These are phyloP conservation scores for Artemisia princeps DNA, from an alignment of 140 eudicot genomes.

Conservation along the genomic window DNA sequence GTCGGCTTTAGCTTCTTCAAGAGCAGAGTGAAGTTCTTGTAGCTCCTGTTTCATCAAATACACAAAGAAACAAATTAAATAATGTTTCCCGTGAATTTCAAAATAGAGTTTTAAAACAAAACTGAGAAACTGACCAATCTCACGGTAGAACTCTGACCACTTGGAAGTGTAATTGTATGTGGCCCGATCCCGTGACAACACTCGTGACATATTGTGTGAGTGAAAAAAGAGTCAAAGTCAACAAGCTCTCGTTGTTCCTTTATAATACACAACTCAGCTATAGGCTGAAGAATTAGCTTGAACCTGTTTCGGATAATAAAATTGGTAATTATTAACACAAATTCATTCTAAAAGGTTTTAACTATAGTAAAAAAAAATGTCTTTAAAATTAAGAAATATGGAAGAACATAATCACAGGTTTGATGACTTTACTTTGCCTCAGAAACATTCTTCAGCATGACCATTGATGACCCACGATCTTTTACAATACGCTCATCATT, in stretches of 20 bases:
- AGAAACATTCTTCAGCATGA: constrained; percentile 86
- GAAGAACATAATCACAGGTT: constrained; percentile 11
- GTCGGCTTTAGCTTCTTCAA: constrained; percentile 99
- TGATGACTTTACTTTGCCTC: constrained; percentile 72
- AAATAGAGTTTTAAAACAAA: no score
- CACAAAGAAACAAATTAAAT: background rate
- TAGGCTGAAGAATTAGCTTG: constrained; percentile 87
- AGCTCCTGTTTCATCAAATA: constrained; percentile 55
- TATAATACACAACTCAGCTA: constrained; percentile 63
- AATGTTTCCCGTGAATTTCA: no score
- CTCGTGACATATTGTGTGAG: constrained; percentile 90
- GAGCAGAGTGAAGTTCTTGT: constrained; percentile 89
- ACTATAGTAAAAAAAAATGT: background rate
- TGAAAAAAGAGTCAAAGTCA: constrained; percentile 84
- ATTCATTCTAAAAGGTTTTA: no score
- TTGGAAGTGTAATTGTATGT: constrained; percentile 75
- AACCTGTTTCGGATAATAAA: constrained; percentile 41
- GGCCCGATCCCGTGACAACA: constrained; percentile 99
- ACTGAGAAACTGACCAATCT: constrained; percentile 64
- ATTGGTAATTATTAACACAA: background rate
- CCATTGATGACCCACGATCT: constrained; percentile 96
- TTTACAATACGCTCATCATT: constrained; percentile 86
- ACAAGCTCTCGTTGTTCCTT: constrained; percentile 68
- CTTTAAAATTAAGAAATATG: background rate
- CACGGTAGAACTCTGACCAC: constrained; percentile 77